phyloP scores from a whole-genome alignment of 2,329 filamentous ascomycete species.

The Anisogramma anomala region DNA sequence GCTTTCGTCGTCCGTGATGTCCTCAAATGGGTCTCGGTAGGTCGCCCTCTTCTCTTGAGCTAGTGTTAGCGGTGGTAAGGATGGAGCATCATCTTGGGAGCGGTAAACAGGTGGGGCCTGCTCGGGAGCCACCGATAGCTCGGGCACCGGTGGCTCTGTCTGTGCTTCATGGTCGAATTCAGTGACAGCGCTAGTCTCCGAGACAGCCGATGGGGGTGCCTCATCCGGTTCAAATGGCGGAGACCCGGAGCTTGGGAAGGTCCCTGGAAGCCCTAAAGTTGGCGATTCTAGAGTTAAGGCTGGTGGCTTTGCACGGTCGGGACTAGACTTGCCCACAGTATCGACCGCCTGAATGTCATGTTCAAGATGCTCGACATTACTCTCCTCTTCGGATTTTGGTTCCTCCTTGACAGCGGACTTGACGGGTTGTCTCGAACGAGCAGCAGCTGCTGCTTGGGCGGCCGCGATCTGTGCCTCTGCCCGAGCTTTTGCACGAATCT shows the following conservation, averaged over 20 bases:
- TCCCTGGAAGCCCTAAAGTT: conserved; percentile 54
- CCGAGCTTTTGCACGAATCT: conserved; percentile 27
- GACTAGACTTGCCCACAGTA: not conserved
- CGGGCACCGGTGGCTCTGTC: conserved; percentile 36
- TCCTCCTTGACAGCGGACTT: not conserved
- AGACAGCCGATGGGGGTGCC: conserved; percentile 46
- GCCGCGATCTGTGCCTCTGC: conserved; percentile 22
- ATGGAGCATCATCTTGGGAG: conserved; percentile 15
- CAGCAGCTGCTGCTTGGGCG: conserved; percentile 13
- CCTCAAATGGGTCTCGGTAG: conserved; percentile 41
- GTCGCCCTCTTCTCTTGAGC: conserved; percentile 26
- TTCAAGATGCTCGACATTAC: conserved; percentile 4
- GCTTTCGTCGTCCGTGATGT: conserved; percentile 27
- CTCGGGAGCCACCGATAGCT: conserved; percentile 14
- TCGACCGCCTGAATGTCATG: conserved; percentile 12
- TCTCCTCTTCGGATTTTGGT: conserved; percentile 2
- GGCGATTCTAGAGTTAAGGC: conserved; percentile 42
- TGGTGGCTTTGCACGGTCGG: conserved; percentile 10
- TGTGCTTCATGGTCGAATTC: conserved; percentile 67
- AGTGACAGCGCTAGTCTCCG: conserved; percentile 48
- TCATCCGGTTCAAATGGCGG: conserved; percentile 32
- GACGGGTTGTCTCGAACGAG: conserved; percentile 1
- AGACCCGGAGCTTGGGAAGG: conserved; percentile 36
- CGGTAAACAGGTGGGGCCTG: conserved; percentile 1
- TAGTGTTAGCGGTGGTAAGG: conserved; percentile 19